Evolutionary conservation across 148 eudicot species (phyloP), one percentile per base, ranked within the genome.

Genomic region (Dysphania ambrosioides): DNA sequence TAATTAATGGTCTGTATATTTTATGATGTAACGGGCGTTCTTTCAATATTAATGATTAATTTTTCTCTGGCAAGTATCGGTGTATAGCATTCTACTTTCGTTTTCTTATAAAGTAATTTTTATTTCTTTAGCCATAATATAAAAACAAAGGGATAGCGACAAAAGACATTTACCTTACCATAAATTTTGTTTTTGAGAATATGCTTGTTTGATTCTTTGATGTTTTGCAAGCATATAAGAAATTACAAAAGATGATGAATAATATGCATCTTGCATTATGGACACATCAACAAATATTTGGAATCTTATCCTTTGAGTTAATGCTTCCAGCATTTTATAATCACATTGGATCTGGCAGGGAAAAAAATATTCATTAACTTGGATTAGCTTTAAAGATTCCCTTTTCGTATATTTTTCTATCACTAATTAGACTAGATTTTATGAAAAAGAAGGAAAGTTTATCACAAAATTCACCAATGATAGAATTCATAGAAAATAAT

Each of bases 191-290:
- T n/a, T 31, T 16, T 7, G 13, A 30, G 60, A 34, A 53, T 31
- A 70, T 70, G 73, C 38, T 34, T 44, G 61, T 29, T 67, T 67
- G 72, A 67, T 75, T 66, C 51, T 55, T 53, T 53, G 55, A 4
- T 9, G 32, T 71, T 47, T 55, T 56, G 63, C 16, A 56, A 18
- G 63, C 31, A 56, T 34, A 55, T 56, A n/a, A 55, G 21, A 70
- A 53, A 71, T 6, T 34, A 11, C 30, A 71, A 55, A 71, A 34
- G 47, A 56, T 53, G 42, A 71, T 55, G 55, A 56, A 9, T 35
- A 31, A 35, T 32, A 7, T 71, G 42, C 24, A 53, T 53, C 41
- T 53, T 70, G 16, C 12, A 71, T 35, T 55, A 53, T 21, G n/a
- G 56, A 32, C 9, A 53, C 18, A 21, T 23, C 12, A 41, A 12